A percentile compares a stretch with the other conserved stretches of the same genome.
phyloP scores from a whole-genome alignment of 768 basidiomycete genomes.

The Phanerodontia chrysosporium region DNA sequence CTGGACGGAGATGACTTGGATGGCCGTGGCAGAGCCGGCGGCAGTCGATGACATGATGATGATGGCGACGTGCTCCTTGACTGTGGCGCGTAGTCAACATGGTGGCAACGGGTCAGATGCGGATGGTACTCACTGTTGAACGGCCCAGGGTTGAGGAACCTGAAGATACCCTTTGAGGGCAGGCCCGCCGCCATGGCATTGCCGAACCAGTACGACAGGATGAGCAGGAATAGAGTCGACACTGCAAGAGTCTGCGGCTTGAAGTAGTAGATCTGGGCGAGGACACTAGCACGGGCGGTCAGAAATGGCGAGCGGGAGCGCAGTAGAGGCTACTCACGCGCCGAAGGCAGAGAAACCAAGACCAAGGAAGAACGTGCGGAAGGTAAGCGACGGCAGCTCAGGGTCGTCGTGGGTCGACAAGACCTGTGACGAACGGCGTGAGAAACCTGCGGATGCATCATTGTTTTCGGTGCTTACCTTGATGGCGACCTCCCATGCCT shows the following conservation, averaged over 20 bases:
- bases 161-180: slow-evolving; percentile 26
- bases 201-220: slow-evolving; percentile 51
- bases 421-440: slow-evolving; percentile 21
- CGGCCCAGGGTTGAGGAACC: slow-evolving; percentile 34
- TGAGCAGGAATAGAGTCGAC: slow-evolving; percentile 46
- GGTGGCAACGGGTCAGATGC: background rate
- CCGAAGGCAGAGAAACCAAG: slow-evolving; percentile 55
- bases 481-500: slow-evolving; percentile 37
- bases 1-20: slow-evolving; percentile 30
- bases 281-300: slow-evolving; percentile 17
- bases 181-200: slow-evolving; percentile 34
- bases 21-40: slow-evolving; percentile 28
- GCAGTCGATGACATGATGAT: slow-evolving; percentile 33
- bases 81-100: slow-evolving; percentile 10
- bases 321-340: slow-evolving; percentile 32
- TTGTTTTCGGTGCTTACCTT: slow-evolving; percentile 22
- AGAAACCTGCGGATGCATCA: background rate
- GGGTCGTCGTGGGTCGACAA: slow-evolving; percentile 34
- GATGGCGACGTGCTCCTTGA: slow-evolving; percentile 34
- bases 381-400: slow-evolving; percentile 42
- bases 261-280: slow-evolving; percentile 32
- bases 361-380: slow-evolving; percentile 53
- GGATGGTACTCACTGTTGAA: slow-evolving; percentile 30
- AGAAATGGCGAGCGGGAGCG: slow-evolving; percentile 17
- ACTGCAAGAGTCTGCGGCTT: slow-evolving; percentile 48